Percentiles rank a stretch among this genome's conserved stretches.
Evolutionary conservation across 495 filamentous ascomycete genomes (phyloP).

Genomic region (Tirmania nivea): DNA sequence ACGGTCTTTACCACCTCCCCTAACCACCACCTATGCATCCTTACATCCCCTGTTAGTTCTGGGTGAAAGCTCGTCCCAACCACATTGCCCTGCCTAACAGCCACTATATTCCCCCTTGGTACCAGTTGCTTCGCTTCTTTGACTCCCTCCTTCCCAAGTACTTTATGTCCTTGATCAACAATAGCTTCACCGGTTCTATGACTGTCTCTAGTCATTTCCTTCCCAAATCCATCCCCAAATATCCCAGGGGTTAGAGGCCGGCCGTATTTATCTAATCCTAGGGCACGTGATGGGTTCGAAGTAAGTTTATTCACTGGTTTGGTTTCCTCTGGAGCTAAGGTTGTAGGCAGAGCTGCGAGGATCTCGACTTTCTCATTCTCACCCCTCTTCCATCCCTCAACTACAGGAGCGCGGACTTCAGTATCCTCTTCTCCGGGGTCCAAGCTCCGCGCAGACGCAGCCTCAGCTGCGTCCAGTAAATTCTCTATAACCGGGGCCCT

Average conservation of each 20-base stretch:
- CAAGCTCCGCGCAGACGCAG: constrained; percentile 22
- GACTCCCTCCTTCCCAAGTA: neutral
- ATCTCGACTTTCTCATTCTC: constrained; percentile 29
- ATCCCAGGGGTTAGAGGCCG: neutral
- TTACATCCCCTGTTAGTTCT: constrained; percentile 67
- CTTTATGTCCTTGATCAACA: neutral
- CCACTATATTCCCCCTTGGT: constrained; percentile 55
- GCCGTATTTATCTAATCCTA: neutral
- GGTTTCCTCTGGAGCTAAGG: neutral
- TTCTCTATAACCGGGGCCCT: constrained; percentile 82
- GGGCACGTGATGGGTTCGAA: neutral
- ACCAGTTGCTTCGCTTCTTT: neutral
- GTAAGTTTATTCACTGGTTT: neutral
- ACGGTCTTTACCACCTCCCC: constrained; percentile 34
- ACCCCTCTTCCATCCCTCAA: constrained; percentile 18
- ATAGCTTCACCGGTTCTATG: constrained; percentile 23
- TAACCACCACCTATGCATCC: constrained; percentile 93
- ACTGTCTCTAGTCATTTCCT: constrained; percentile 16
- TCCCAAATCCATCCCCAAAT: neutral
- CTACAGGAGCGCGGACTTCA: neutral
- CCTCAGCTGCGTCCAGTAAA: constrained; percentile 33
- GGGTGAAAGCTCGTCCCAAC: constrained; percentile 96
- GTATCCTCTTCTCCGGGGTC: constrained; percentile 1
- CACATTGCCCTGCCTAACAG: constrained; percentile 78
- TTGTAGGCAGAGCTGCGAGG: constrained; percentile 26